Base-by-base conservation (phyloP, 106 monocot genomes). In the Gastrodia elata region DNA sequence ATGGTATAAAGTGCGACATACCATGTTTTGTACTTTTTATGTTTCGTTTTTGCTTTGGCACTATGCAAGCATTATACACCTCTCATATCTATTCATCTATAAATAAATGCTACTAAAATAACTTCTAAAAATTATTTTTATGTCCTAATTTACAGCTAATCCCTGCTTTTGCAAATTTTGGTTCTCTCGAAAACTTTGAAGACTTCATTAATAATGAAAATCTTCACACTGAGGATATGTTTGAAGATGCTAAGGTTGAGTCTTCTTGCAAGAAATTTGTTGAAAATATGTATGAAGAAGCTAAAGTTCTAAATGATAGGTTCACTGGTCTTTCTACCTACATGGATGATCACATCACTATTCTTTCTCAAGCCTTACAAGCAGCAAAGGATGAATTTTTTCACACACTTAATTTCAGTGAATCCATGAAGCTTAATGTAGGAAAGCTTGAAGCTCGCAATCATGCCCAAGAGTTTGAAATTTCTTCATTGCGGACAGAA, bases 131-230 rank as follows among this genome's bases (percentile, higher is more conserved):
- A 64, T 64, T 64, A 15, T 1, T 18, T 6, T 36, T 36, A 67
- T 67, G 16, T 37, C 27, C 36, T 71, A 59, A 77, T 14, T 61
- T 78, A 68, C 82, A 77, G 91, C 75, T 86, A 76, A 65, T 75
- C 55, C 49, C 61, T 81, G 76, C 68, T 42, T 71, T 88, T 48
- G 8, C 26, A 64, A 83, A 84, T 58, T 79, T 83, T 71, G 65
- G 76, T 32, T 75, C 90, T 68, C 75, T 88, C 30, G 83, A 74
- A 77, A 69, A 81, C 39, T 81, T 81, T 76, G 92, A 90, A 36
- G 85, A 90, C 52, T 86, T 84, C 38, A 72, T 75, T 27, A 81
- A 68, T 15, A 76, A 52, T 48, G 61, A 61, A 61, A 14, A 2
- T 32, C 13, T 61, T 32, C 30, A 32, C 32, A 44, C 25, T 52